Conservation (phyloP, 768 basidiomycete genomes). For the Coprinopsis sp. region DNA sequence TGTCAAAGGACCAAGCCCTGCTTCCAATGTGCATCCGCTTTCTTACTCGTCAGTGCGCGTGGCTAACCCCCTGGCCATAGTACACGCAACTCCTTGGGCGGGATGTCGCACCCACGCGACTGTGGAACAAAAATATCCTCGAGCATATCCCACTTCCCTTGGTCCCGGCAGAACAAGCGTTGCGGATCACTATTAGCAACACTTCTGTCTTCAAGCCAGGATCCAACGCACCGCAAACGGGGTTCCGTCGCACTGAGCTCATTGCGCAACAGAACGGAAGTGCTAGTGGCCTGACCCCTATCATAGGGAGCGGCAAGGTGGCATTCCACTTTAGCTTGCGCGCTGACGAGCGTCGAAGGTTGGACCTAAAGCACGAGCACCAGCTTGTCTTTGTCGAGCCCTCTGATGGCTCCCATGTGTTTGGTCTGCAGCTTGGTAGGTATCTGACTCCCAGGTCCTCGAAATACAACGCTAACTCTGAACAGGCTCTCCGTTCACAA, state of each 20-base stretch:
- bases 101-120: conserved; percentile 38
- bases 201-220: conserved; percentile 54
- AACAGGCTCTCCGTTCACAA: conserved; percentile 53
- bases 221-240: conserved; percentile 38
- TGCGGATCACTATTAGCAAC: conserved; percentile 53
- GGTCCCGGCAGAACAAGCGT: conserved; percentile 40
- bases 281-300: conserved; percentile 30
- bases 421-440: conserved; percentile 54
- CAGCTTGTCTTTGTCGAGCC: conserved; percentile 63
- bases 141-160: conserved; percentile 18
- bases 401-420: conserved; percentile 54
- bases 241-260: conserved; percentile 57
- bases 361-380: conserved; percentile 57
- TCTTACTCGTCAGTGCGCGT: background rate
- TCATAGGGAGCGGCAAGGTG: conserved; percentile 37
- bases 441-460: background rate
- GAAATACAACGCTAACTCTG: background rate
- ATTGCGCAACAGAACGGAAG: conserved; percentile 44
- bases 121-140: conserved; percentile 36
- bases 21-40: conserved; percentile 42
- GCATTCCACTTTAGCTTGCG: conserved; percentile 50
- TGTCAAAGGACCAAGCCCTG: conserved; percentile 51
- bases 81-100: conserved; percentile 41
- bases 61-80: conserved; percentile 20
- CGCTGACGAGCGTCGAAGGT: conserved; percentile 25